Base-by-base conservation (phyloP, 1,139 yeast species). In the Candida glucosophila region DNA sequence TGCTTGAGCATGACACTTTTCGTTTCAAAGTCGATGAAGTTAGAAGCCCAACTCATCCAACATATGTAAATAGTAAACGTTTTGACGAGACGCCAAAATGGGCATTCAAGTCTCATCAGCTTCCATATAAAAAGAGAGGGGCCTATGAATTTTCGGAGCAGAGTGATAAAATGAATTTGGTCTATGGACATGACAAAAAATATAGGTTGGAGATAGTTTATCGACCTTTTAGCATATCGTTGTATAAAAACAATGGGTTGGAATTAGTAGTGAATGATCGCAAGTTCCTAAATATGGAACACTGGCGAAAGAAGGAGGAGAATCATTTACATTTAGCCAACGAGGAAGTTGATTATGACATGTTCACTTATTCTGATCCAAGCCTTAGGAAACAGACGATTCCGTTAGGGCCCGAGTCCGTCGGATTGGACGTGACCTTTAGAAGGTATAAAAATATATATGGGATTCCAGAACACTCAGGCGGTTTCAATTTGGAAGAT, bases 381-480 rank as follows among this genome's bases (percentile, higher is more conserved):
- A 85, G 82, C 41, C 67, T 80, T 2, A 61, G 55, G 22, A 49
- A 41, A 6, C 95, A 85, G 43, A 53, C 60, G 3, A 32, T 78
- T 13, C 82, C 85, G 6, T 59, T 82, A 23, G 98, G 99, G 0
- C 97, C 98, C 0, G 97, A 90, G 50, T 73, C 96, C 0, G 64
- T 90, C 19, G 95, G 79, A 0, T 35, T 82, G 22, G 99, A 90
- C 48, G 67, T 86, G 31, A 54, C 73, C 1, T 78, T 90, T 40
- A 47, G 53, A 4, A 75, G 73, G 1, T 78, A 65, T 40, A 49
- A 59, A 6, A 67, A 79, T 40, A 79, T 85, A 1, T 90, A 73
- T 46, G 99, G 99, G 13, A 79, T 90, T 26, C 97, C 98, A 0
- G 98, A 90, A 48, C 98, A 90, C 47, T 88, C 97, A 0, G 95